Base-by-base conservation (phyloP, 306 rosid genomes). In the Pachyrhizus erosus region DNA sequence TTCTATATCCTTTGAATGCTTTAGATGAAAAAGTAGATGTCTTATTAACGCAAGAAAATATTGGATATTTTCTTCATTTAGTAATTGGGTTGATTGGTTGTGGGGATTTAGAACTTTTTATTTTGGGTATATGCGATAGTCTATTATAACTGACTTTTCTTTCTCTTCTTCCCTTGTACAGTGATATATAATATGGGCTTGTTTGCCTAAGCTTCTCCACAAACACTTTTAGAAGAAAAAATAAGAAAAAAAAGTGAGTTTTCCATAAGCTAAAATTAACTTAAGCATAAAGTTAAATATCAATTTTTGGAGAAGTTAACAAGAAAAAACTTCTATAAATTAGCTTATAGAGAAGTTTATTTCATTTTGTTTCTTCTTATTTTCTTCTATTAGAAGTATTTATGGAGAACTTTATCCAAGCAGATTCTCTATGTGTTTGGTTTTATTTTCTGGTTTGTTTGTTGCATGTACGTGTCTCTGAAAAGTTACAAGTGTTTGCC, bases 391-490 rank as follows among this genome's bases (percentile, higher is more conserved):
- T n/a, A n/a, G n/a, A n/a, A n/a, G n/a, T n/a, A n/a, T n/a, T n/a
- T n/a, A n/a, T n/a, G n/a, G n/a, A n/a, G n/a, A n/a, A n/a, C n/a
- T n/a, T n/a, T n/a, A n/a, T 37, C 40, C 5, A 37, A 37, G 6
- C 40, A 37, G 1, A n/a, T 1, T 1, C 9, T 5, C 37, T 71
- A 7, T 9, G 15, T 13, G 13, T 74, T 66, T 33, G 57, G 27
- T 39, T 57, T n/a, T 52, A 37, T 75, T 76, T 62, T 3, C 68
- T 75, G 33, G 29, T 78, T 18, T 14, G 12, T 68, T 55, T 52
- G 33, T 60, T 77, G 75, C 78, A 45, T 52, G 72, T 58, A 24
- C 12, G 10, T 34, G 43, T 78, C 24, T 45, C 51, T 51, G 73
- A 57, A 70, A 69, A 26, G 31, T 52, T 45, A 23, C n/a, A 21